Evolutionary conservation across 495 filamentous ascomycete genomes (phyloP).

Genomic region (Talaromyces stipitatus): DNA sequence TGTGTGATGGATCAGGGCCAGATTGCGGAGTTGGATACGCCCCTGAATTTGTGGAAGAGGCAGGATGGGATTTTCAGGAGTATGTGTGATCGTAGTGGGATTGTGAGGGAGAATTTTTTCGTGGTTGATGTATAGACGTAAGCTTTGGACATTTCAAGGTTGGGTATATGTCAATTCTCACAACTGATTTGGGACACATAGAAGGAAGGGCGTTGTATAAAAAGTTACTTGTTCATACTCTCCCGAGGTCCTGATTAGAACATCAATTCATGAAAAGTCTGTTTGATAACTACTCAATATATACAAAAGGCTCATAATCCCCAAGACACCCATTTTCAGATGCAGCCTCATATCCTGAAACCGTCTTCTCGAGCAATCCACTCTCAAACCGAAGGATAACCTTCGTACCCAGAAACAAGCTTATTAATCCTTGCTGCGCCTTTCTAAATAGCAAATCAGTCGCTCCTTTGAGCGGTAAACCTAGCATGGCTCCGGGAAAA

Average conservation of each 20-base stretch:
- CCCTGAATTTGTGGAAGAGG: conserved; percentile 58
- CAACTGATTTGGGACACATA: no score
- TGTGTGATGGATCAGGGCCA: conserved; percentile 87
- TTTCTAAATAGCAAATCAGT: neutral
- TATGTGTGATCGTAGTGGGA: conserved; percentile 92
- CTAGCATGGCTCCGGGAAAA: neutral
- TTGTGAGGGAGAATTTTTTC: conserved; percentile 64
- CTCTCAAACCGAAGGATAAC: neutral
- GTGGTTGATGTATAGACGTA: no score
- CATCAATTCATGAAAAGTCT: no score
- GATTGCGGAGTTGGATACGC: conserved; percentile 81
- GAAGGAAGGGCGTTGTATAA: no score
- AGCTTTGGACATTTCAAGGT: no score
- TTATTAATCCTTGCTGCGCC: neutral
- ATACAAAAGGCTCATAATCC: neutral
- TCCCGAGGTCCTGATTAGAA: no score
- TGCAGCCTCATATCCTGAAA: neutral
- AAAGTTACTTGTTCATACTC: no score
- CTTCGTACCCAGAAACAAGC: neutral
- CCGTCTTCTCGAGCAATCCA: neutral
- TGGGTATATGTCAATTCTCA: no score
- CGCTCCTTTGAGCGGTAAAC: conserved; percentile 1
- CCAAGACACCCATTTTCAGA: neutral
- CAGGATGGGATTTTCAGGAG: conserved; percentile 69
- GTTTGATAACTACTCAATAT: neutral